Evolutionary conservation across 2,329 filamentous ascomycete genomes (phyloP).

Genomic region (Exophiala sideris): DNA sequence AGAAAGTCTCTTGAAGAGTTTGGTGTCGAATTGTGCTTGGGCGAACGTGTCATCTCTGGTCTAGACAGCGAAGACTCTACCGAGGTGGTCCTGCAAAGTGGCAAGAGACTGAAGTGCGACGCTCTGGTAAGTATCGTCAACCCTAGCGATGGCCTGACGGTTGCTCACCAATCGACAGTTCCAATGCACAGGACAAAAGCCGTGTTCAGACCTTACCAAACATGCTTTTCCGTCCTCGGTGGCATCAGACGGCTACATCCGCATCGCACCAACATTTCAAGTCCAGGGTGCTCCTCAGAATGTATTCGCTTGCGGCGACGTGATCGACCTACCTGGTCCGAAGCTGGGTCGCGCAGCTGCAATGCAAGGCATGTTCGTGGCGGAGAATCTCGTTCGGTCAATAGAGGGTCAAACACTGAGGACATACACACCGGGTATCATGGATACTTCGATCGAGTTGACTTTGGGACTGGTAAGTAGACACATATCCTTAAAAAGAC

Average conservation of each 20-base stretch:
- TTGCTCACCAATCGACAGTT: slow-evolving; percentile 40
- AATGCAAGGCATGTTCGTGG: slow-evolving; percentile 52
- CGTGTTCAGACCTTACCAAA: slow-evolving; percentile 51
- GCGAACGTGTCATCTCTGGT: slow-evolving; percentile 15
- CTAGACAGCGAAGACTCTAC: slow-evolving; percentile 10
- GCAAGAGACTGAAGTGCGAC: slow-evolving; percentile 15
- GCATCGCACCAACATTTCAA: slow-evolving; percentile 57
- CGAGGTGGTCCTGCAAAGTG: slow-evolving; percentile 16
- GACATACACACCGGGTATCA: slow-evolving; percentile 45
- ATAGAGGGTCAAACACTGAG: slow-evolving; percentile 42
- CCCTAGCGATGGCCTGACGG: neutral
- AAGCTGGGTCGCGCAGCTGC: slow-evolving; percentile 56
- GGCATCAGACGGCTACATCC: slow-evolving; percentile 49
- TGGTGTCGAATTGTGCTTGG: slow-evolving; percentile 23
- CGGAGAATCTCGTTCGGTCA: slow-evolving; percentile 53
- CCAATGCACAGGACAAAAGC: slow-evolving; percentile 58
- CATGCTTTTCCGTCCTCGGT: slow-evolving; percentile 45
- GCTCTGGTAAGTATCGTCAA: slow-evolving; percentile 13
- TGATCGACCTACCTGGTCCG: slow-evolving; percentile 51
- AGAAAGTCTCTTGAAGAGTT: slow-evolving; percentile 22
- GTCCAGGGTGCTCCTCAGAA: slow-evolving; percentile 49
- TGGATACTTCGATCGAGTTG: slow-evolving; percentile 53
- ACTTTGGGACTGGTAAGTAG: slow-evolving; percentile 46
- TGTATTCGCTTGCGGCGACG: slow-evolving; percentile 63
- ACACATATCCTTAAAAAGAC: neutral